Evolutionary conservation across 208 protist genomes (phyloP).

Genomic region (Leishmania amazonensis): DNA sequence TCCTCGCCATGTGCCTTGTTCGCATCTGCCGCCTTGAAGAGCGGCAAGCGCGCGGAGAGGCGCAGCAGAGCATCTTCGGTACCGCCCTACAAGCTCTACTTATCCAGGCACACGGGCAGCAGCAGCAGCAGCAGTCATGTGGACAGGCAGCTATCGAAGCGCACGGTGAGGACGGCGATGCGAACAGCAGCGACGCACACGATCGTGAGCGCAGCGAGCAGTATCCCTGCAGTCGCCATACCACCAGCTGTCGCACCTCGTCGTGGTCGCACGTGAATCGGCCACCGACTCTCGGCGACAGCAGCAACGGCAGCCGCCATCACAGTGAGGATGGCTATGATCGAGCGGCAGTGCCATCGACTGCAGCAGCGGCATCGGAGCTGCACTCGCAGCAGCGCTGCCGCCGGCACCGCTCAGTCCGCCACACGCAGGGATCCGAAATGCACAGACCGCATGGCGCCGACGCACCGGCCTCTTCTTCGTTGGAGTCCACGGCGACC

Average conservation of each 20-base stretch:
- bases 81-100: background rate
- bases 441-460: background rate
- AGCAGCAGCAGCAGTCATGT: background rate
- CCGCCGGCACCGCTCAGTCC: background rate
- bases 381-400: conserved; percentile 4
- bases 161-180: background rate
- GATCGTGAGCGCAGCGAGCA: background rate
- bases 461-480: background rate
- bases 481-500: background rate
- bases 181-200: background rate
- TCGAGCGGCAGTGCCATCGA: background rate
- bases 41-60: background rate
- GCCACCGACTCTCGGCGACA: background rate
- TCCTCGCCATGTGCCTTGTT: background rate
- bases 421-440: background rate
- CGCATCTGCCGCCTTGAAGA: conserved; percentile 2
- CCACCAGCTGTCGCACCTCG: background rate
- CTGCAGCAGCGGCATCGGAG: background rate
- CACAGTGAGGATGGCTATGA: background rate
- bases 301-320: background rate
- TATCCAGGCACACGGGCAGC: background rate
- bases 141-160: background rate
- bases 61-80: background rate
- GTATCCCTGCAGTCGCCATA: background rate
- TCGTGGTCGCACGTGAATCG: background rate